Evolutionary conservation across 306 rosid species (phyloP).

Genomic region (Urtica urens): DNA sequence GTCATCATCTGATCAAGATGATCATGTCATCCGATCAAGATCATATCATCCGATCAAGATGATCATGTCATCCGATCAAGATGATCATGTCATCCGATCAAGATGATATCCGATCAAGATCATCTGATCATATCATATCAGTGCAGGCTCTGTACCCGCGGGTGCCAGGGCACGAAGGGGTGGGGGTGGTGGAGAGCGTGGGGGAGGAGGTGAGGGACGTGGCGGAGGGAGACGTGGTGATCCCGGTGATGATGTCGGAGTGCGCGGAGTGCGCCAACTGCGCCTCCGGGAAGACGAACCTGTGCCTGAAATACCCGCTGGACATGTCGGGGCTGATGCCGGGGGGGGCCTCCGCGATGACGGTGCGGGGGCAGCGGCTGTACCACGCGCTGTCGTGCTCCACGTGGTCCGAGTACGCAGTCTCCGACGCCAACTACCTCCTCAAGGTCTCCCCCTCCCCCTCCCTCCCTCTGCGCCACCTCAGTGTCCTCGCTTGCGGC

Average conservation of each 20-base stretch:
- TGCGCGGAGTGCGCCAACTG: conserved; percentile 29
- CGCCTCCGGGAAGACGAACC: conserved; percentile 12
- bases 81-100: too few relatives aligned
- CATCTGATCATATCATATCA: neutral
- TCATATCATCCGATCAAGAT: too few relatives aligned
- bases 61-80: too few relatives aligned
- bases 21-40: too few relatives aligned
- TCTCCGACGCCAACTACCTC: conserved; percentile 13
- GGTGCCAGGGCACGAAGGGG: conserved; percentile 53
- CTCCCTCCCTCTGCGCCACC: conserved; percentile 8
- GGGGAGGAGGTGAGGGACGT: conserved; percentile 16
- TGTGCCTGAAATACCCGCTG: conserved; percentile 22
- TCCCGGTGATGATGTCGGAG: conserved; percentile 19
- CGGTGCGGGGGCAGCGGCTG: conserved; percentile 8
- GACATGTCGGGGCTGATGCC: conserved; percentile 3
- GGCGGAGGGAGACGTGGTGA: conserved; percentile 22
- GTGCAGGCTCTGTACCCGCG: conserved; percentile 33
- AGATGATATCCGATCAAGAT: too few relatives aligned
- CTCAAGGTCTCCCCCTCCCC: conserved; percentile 13
- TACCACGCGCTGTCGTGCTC: conserved; percentile 21
- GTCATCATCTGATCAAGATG: too few relatives aligned
- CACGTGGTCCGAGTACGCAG: conserved; percentile 31
- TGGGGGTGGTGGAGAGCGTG: conserved; percentile 37
- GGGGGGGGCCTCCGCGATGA: conserved; percentile 21
- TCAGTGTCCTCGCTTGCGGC: conserved; percentile 32